A percentile compares a stretch with the other conserved stretches of the same genome.
Evolutionary conservation across 257 asterid species (phyloP).

Genomic region (Solanum tarijense): DNA sequence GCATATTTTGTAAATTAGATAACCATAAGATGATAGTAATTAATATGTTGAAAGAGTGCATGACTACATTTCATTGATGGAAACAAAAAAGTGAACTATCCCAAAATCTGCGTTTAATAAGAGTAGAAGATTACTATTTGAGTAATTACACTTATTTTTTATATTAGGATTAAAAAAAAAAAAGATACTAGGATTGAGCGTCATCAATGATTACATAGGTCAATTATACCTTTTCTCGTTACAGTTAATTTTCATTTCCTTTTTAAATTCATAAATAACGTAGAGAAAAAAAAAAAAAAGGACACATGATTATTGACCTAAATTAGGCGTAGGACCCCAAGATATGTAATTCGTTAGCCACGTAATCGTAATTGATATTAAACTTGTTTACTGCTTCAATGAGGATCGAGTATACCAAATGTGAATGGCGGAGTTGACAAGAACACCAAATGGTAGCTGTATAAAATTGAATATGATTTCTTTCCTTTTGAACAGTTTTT

Average conservation of each 20-base stretch:
- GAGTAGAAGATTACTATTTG: not conserved
- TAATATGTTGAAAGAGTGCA: no score
- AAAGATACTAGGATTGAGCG: not conserved
- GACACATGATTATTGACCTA: not conserved
- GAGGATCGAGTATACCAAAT: not conserved
- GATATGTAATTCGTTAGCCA: not conserved
- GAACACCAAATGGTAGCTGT: not conserved
- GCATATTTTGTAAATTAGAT: no score
- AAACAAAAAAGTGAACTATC: no score
- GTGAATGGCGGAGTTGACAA: not conserved
- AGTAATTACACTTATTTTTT: not conserved
- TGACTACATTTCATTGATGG: no score
- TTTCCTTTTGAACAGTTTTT: not conserved
- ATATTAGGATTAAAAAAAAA: no score
- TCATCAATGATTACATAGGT: not conserved
- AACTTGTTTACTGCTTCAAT: not conserved
- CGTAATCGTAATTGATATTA: not conserved
- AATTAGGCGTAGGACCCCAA: not conserved
- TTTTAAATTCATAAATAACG: not conserved
- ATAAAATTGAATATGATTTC: not conserved
- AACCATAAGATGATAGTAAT: no score
- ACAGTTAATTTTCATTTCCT: not conserved
- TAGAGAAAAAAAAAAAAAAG: not conserved
- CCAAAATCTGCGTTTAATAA: no score
- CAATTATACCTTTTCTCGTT: not conserved